Evolutionary conservation across 345 rosid species (phyloP).

Genomic region (Eucalyptus fibrosa): DNA sequence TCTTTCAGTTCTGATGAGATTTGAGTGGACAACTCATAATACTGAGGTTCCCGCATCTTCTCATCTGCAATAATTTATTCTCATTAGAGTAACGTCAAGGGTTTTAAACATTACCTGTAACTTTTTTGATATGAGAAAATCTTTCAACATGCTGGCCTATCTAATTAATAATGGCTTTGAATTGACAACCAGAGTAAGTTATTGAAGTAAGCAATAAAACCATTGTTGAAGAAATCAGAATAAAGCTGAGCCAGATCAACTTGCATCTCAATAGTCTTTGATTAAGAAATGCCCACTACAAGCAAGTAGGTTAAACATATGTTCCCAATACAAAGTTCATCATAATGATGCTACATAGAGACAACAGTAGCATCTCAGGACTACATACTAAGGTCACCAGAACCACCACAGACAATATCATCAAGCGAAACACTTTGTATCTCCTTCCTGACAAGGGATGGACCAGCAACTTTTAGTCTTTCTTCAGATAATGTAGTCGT

Average conservation of each 20-base stretch:
- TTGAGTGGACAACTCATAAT: constrained; percentile 12
- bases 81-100: constrained; percentile 1
- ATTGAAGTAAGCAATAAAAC: background rate
- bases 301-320: background rate
- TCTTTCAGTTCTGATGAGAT: constrained; percentile 22
- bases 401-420: constrained; percentile 86
- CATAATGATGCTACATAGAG: constrained; percentile 11
- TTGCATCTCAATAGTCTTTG: background rate
- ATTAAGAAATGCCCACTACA: background rate
- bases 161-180: background rate
- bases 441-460: constrained; percentile 61
- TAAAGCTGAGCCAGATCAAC: constrained; percentile 7
- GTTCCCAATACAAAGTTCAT: background rate
- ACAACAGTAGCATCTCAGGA: constrained; percentile 21
- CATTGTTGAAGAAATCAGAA: background rate
- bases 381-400: constrained; percentile 70
- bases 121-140: background rate
- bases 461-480: constrained; percentile 46
- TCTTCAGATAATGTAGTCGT: constrained; percentile 74
- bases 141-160: background rate
- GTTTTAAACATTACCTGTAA: background rate
- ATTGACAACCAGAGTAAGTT: background rate
- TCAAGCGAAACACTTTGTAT: constrained; percentile 64
- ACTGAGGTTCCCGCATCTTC: constrained; percentile 23
- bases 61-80: constrained; percentile 33